Base-by-base conservation (phyloP, 495 filamentous ascomycete genomes). In the Parmelia sp. region DNA sequence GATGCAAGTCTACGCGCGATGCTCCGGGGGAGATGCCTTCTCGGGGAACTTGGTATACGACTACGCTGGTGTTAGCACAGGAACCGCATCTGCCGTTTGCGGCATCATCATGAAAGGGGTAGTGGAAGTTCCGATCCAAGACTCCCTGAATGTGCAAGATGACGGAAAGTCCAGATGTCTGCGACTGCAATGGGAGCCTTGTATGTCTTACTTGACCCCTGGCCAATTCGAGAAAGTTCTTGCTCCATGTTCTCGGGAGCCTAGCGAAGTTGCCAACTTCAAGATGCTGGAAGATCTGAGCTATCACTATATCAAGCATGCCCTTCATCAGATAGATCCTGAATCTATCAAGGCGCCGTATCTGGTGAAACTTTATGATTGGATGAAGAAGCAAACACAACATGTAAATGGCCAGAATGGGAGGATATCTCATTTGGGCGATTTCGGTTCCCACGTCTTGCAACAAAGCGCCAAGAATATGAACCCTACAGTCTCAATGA, bases 161-260 rank as follows among this genome's bases (percentile, higher is more conserved):
- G n/a, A n/a, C n/a, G n/a, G n/a, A n/a, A n/a, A n/a, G n/a, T 25
- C 37, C 8, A 37, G 58, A 60, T 60, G 58, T 44, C 29, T 60
- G 19, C 21, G 37, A 14, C 44, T 15, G 15, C 25, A 60, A 4
- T 60, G 58, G 58, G 58, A 39, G 27, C 58, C 58, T 27, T 25
- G 37, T 39, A 42, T 60, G 35, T 27, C 37, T 10, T 60, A 44
- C 37, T 29, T n/a, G n/a, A 40, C 2, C 25, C n/a, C n/a, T n/a
- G n/a, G n/a, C n/a, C n/a, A n/a, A n/a, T n/a, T n/a, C n/a, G n/a
- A 0, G 19, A 3, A n/a, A 29, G n/a, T 29, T 8, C 27, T 4
- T 23, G 29, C 3, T 23, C 39, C 19, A 25, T 60, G 19, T 19
- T 60, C 17, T 60, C 58, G n/a, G n/a, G n/a, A n/a, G n/a, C n/a